These are phyloP conservation scores for Olyra latifolia DNA, from an alignment of 176 grass and related monocot genomes.

Conservation along the genomic window DNA sequence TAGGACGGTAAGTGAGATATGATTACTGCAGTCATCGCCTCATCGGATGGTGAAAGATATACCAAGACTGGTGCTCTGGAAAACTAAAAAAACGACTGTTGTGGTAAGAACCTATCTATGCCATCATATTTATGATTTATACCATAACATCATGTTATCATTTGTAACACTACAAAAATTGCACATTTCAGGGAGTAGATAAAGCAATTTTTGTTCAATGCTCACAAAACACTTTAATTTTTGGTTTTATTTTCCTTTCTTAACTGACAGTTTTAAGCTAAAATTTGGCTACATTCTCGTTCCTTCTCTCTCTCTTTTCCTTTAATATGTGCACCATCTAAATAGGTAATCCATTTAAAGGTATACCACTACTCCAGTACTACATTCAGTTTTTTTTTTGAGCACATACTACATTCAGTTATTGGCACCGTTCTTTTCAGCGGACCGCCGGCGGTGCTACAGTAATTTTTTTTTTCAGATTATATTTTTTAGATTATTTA, in stretches of 20 bases:
- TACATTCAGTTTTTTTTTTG: too few relatives aligned
- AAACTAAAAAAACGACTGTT: not conserved
- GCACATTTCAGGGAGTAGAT: not conserved
- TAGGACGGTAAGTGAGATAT: too few relatives aligned
- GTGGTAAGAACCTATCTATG: too few relatives aligned
- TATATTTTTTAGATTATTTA: too few relatives aligned
- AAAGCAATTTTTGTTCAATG: slow-evolving; percentile 14
- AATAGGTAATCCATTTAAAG: too few relatives aligned
- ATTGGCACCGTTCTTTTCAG: too few relatives aligned
- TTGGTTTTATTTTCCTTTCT: not conserved
- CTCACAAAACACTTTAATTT: not conserved
- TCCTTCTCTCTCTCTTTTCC: not conserved
- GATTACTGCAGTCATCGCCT: too few relatives aligned
- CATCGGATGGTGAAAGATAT: not conserved
- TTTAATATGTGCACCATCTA: not conserved
- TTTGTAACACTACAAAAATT: not conserved
- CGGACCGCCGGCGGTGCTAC: too few relatives aligned
- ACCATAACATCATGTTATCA: not conserved
- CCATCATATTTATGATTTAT: too few relatives aligned
- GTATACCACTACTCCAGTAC: too few relatives aligned
- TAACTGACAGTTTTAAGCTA: not conserved
- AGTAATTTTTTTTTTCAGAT: too few relatives aligned
- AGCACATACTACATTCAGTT: too few relatives aligned
- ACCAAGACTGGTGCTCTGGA: not conserved
- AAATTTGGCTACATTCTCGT: not conserved